Evolutionary conservation across 2,329 filamentous ascomycete genomes (phyloP).

Genomic region (Aspergillus neoniger): DNA sequence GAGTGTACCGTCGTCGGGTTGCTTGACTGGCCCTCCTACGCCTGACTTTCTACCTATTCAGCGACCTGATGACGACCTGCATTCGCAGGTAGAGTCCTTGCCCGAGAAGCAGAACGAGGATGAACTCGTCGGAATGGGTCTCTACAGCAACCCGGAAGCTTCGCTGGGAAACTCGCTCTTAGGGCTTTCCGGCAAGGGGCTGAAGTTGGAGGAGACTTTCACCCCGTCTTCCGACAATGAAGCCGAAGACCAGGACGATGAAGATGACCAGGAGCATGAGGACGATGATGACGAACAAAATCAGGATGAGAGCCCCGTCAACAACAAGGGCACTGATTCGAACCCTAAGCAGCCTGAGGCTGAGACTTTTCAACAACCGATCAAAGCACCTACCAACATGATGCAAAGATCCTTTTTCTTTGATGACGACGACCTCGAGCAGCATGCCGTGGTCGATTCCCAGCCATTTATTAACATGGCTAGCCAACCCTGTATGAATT

Average conservation of each 20-base stretch:
- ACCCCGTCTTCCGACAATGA: conserved; percentile 64
- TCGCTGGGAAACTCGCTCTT: conserved; percentile 60
- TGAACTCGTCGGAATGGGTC: conserved; percentile 77
- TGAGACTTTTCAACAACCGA: conserved; percentile 20
- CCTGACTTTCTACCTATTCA: conserved; percentile 43
- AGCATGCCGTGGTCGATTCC: conserved; percentile 22
- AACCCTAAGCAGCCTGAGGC: conserved; percentile 17
- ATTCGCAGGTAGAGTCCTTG: conserved; percentile 41
- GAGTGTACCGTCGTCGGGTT: conserved; percentile 39
- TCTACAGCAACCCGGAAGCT: conserved; percentile 72
- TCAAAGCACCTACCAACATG: conserved; percentile 29
- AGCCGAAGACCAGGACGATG: conserved; percentile 60
- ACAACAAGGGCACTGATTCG: conserved; percentile 6
- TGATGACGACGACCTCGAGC: conserved; percentile 32
- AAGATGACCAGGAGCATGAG: conserved; percentile 52
- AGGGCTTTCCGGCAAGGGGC: conserved; percentile 65
- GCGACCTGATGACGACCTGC: conserved; percentile 31
- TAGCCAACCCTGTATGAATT: conserved; percentile 35
- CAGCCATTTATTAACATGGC: conserved; percentile 31
- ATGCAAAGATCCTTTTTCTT: conserved; percentile 38
- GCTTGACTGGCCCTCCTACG: conserved; percentile 38
- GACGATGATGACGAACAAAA: conserved; percentile 21
- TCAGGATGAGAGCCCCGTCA: conserved; percentile 14
- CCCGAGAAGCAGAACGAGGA: conserved; percentile 64
- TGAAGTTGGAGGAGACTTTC: conserved; percentile 78